These are phyloP conservation scores for Vitis riparia DNA, from an alignment of 164 flowering plant species.

Conservation along the genomic window DNA sequence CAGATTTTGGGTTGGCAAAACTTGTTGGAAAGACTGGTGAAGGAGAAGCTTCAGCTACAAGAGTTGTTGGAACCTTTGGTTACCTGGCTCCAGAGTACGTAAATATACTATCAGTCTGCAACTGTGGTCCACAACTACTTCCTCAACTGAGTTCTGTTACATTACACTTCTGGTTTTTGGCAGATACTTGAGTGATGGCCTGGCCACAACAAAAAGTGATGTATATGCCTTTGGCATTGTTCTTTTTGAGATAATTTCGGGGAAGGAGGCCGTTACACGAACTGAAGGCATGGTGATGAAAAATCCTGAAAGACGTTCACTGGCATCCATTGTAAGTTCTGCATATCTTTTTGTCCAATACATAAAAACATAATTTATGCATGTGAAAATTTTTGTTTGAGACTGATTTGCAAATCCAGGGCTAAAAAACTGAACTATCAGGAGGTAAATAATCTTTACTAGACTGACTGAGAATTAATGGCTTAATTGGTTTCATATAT, in stretches of 20 bases:
- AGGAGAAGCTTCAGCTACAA: slow-evolving; percentile 74
- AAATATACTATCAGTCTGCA: slow-evolving; percentile 7
- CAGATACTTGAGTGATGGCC: slow-evolving; percentile 87
- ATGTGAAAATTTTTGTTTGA: background rate
- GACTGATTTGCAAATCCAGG: background rate
- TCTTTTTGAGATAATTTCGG: slow-evolving; percentile 85
- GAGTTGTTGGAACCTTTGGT: slow-evolving; percentile 95
- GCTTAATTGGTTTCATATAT: background rate
- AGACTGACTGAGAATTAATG: background rate
- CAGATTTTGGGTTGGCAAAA: slow-evolving; percentile 95
- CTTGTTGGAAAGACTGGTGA: slow-evolving; percentile 71
- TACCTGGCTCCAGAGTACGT: slow-evolving; percentile 97
- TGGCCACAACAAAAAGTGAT: slow-evolving; percentile 87
- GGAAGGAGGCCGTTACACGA: slow-evolving; percentile 77
- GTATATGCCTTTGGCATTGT: slow-evolving; percentile 97
- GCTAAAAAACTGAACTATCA: background rate
- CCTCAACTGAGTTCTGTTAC: slow-evolving; percentile 5
- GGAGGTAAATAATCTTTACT: background rate
- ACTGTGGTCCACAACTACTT: background rate
- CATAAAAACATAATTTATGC: background rate
- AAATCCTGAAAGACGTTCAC: slow-evolving; percentile 82
- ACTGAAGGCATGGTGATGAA: slow-evolving; percentile 51
- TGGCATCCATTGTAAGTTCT: slow-evolving; percentile 82
- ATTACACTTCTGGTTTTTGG: slow-evolving; percentile 8
- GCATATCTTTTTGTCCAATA: background rate